Conservation (phyloP, 2,329 filamentous ascomycete genomes). For the Fulvia fulva region DNA sequence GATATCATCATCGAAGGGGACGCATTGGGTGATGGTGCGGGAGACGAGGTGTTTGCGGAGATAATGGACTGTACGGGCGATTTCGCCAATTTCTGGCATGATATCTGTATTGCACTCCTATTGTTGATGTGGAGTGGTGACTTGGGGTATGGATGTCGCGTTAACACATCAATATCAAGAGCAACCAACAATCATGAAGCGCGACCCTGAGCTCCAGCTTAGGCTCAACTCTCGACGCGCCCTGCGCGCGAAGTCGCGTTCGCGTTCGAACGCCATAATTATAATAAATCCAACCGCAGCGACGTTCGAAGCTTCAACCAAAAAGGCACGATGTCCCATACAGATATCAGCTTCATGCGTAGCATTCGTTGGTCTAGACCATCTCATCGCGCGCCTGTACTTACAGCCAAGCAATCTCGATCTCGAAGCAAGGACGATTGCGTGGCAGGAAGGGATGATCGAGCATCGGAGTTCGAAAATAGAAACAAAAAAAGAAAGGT, state of each 20-base stretch:
- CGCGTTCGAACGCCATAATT: neutral
- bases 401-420: no score
- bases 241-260: neutral
- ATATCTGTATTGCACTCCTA: no score
- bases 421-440: neutral
- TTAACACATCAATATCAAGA: neutral
- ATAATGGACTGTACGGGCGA: slow-evolving; percentile 82
- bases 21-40: slow-evolving; percentile 68
- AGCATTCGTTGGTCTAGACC: no score
- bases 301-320: no score
- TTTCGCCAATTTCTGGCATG: slow-evolving; percentile 47
- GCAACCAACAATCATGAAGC: neutral
- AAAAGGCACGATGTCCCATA: neutral
- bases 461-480: neutral
- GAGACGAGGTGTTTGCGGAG: slow-evolving; percentile 79
- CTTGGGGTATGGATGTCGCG: no score
- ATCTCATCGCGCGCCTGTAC: no score
- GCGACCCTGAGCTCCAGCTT: neutral
- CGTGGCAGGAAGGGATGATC: neutral
- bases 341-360: no score
- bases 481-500: neutral
- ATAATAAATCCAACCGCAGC: no score
- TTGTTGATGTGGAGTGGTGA: no score
- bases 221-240: neutral
- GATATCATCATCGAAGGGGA: slow-evolving; percentile 72